Evolutionary conservation across 371 early-diverging fungal genomes (phyloP), one percentile per base, ranked within the genome.

Genomic region (Enterospora canceri): DNA sequence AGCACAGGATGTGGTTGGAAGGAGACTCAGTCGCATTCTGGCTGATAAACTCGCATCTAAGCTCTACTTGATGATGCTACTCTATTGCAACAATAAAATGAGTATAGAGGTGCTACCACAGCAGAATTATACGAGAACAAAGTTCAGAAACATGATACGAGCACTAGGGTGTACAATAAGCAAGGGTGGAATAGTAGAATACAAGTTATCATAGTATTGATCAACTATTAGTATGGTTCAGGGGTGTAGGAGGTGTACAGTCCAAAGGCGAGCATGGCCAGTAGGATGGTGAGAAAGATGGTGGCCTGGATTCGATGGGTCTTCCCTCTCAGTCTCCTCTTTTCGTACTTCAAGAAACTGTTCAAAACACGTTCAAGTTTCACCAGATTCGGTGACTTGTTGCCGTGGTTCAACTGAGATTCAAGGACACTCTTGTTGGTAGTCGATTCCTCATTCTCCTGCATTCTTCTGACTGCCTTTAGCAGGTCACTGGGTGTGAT

Each of bases 1-100:
- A 12, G 5, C 4, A 48, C 3, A 15, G 21, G 31, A 30, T 33
- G 19, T 58, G n/a, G 8, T n/a, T 33, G 21, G 23, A 33, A 24
- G 23, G 5, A 33, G 24, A 24, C 33, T 58, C 5, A 21, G 35
- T 8, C 4, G 5, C 8, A 12, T 5, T 12, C 30, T 3, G 8
- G 21, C 8, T 8, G 58, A 58, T 48, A 15, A 58, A 33, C 24
- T 58, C 35, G 24, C 24, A 4, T 12, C 24, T 8, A 58, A 58
- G 58, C 58, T 58, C 4, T 58, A 31, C 31, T 33, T 58, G 15
- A 24, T 58, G 58, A 33, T 58, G 21, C 58, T 58, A 31, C n/a
- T 58, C 35, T 12, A 12, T 24, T 21, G 24, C 31, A 30, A 58
- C 23, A 5, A 5, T 48, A 5, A 12, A 15, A 18, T 58, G 5